phyloP scores from a whole-genome alignment of 2,329 filamentous ascomycete genomes.

The Fusarium heterosporum region DNA sequence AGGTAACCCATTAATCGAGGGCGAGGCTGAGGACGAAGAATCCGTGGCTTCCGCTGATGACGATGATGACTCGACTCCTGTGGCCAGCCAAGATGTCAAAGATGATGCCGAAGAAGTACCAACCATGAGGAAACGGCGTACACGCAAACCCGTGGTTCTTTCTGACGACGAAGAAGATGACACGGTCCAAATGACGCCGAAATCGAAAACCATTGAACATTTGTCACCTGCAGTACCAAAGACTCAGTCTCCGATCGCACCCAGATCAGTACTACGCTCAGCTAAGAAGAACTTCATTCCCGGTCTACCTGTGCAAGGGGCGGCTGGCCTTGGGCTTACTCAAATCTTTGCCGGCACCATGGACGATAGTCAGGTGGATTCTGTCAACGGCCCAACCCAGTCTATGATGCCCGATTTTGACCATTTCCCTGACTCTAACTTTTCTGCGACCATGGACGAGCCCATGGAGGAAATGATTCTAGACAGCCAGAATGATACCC shows the following conservation, averaged over 20 bases:
- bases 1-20: slow-evolving; percentile 52
- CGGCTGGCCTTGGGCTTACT: slow-evolving; percentile 79
- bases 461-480: slow-evolving; percentile 63
- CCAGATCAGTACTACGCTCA: slow-evolving; percentile 74
- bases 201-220: slow-evolving; percentile 55
- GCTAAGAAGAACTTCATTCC: slow-evolving; percentile 78
- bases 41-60: slow-evolving; percentile 47
- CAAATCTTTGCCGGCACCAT: slow-evolving; percentile 94
- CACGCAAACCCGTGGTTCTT: slow-evolving; percentile 66
- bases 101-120: slow-evolving; percentile 54
- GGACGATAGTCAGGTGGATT: slow-evolving; percentile 68
- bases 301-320: slow-evolving; percentile 69
- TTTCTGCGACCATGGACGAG: slow-evolving; percentile 69
- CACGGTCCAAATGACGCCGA: slow-evolving; percentile 61
- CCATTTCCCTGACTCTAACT: slow-evolving; percentile 68
- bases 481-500: slow-evolving; percentile 56
- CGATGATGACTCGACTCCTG: slow-evolving; percentile 48
- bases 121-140: slow-evolving; percentile 57
- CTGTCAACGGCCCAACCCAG: slow-evolving; percentile 52
- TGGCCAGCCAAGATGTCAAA: slow-evolving; percentile 54
- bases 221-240: slow-evolving; percentile 58
- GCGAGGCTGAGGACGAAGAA: slow-evolving; percentile 58
- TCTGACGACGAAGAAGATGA: slow-evolving; percentile 72
- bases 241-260: slow-evolving; percentile 64
- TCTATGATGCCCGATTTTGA: slow-evolving; percentile 69